These are phyloP conservation scores for Penicillium waksmanii DNA, from an alignment of 495 filamentous ascomycete genomes.

Conservation along the genomic window DNA sequence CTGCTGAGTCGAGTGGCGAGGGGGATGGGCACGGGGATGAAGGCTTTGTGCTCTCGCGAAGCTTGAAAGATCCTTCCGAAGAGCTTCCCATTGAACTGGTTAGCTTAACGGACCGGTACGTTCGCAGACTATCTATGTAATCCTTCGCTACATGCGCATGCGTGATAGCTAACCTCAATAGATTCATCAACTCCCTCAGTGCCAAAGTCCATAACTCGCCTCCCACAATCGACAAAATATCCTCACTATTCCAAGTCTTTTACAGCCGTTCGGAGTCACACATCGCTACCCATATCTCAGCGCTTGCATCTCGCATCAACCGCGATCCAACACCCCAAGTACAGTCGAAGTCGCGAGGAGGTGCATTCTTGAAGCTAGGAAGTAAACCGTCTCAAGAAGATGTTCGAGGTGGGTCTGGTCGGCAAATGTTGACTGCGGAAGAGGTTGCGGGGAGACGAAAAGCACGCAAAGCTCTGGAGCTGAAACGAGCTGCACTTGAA, in stretches of 20 bases:
- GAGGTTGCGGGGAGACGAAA: conserved; percentile 81
- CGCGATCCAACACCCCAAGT: conserved; percentile 61
- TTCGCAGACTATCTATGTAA: neutral
- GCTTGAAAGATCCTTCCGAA: conserved; percentile 67
- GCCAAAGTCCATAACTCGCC: conserved; percentile 87
- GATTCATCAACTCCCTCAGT: conserved; percentile 89
- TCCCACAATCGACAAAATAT: conserved; percentile 79
- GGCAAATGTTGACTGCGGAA: conserved; percentile 89
- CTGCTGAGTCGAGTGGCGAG: conserved; percentile 55
- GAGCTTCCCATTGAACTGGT: conserved; percentile 91
- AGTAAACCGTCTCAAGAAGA: conserved; percentile 34
- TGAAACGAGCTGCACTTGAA: conserved; percentile 76
- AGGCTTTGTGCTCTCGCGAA: conserved; percentile 47
- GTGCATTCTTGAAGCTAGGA: conserved; percentile 27
- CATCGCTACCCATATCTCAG: conserved; percentile 85
- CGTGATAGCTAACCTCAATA: conserved; percentile 28
- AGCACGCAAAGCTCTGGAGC: conserved; percentile 74
- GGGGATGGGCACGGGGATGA: conserved; percentile 56
- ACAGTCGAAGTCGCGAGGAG: conserved; percentile 33
- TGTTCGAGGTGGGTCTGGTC: conserved; percentile 50
- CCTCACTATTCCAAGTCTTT: conserved; percentile 91
- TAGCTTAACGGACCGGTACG: conserved; percentile 83
- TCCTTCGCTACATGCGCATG: neutral
- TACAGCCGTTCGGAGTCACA: conserved; percentile 81
- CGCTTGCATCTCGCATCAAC: conserved; percentile 73